These are phyloP conservation scores for Avicennia marina DNA, from an alignment of 257 asterid genomes.

Conservation along the genomic window DNA sequence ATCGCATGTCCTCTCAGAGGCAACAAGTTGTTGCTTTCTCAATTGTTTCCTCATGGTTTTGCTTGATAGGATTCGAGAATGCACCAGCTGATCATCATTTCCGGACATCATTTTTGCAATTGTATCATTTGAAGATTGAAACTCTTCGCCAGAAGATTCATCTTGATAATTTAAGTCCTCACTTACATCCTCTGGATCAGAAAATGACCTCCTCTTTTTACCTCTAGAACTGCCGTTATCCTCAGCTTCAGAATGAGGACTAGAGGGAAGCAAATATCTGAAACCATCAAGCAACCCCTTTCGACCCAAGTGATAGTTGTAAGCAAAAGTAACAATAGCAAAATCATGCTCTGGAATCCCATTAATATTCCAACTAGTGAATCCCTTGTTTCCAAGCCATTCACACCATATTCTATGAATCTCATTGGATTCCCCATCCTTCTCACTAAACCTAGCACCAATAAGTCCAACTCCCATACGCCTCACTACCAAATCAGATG, in stretches of 20 bases:
- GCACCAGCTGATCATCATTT: constrained; percentile 66
- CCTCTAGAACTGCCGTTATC: constrained; percentile 32
- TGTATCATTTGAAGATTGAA: constrained; percentile 46
- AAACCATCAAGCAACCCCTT: constrained; percentile 48
- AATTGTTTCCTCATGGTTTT: constrained; percentile 70
- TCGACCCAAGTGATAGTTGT: constrained; percentile 70
- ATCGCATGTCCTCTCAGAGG: constrained; percentile 80
- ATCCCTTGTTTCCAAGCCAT: constrained; percentile 56
- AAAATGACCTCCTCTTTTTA: constrained; percentile 70
- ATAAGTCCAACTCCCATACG: constrained; percentile 61
- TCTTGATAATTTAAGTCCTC: constrained; percentile 41
- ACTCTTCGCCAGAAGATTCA: constrained; percentile 82
- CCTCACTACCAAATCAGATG: constrained; percentile 52
- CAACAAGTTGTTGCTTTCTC: constrained; percentile 57
- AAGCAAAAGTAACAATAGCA: constrained; percentile 69
- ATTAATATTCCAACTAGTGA: constrained; percentile 20
- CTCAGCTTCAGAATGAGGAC: constrained; percentile 54
- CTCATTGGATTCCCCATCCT: constrained; percentile 37
- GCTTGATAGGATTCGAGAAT: constrained; percentile 53
- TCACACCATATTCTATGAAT: constrained; percentile 87
- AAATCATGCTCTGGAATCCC: constrained; percentile 67
- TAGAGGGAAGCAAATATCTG: constrained; percentile 56
- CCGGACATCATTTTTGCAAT: constrained; percentile 41
- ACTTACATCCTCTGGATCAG: constrained; percentile 71
- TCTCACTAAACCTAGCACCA: constrained; percentile 54